Conservation (phyloP, 805 yeast species). For the Candida anglica region DNA sequence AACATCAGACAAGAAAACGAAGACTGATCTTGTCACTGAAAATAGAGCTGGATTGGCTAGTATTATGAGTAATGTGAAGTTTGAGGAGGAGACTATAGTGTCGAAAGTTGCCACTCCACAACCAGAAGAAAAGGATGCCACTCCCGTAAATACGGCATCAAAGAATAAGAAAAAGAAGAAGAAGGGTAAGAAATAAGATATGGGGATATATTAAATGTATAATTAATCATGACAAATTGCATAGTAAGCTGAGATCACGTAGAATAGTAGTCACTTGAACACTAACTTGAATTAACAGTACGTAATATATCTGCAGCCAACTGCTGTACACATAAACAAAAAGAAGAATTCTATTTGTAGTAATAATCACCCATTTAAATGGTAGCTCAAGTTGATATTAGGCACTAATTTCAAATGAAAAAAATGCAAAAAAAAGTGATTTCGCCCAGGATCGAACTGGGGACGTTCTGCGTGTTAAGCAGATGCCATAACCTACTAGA, state of each 20-base stretch:
- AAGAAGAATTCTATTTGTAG: no score
- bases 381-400: no score
- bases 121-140: conserved; percentile 7
- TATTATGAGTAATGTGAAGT: conserved; percentile 35
- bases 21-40: conserved; percentile 6
- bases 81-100: conserved; percentile 16
- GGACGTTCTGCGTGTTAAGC: conserved; percentile 99
- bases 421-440: no score
- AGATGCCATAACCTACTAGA: conserved; percentile 84
- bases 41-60: conserved; percentile 34
- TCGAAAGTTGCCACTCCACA: conserved; percentile 6
- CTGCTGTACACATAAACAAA: no score
- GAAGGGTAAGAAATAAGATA: conserved; percentile 24
- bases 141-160: conserved; percentile 7
- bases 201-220: background rate
- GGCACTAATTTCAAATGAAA: no score
- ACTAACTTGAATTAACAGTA: background rate
- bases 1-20: conserved; percentile 6
- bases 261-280: background rate
- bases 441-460: conserved; percentile 99
- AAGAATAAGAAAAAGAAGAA: conserved; percentile 25
- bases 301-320: no score
- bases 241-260: background rate
- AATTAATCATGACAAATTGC: background rate
- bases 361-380: no score